Conservation (phyloP, 176 grass and related monocot genomes). For the Rhynchospora breviuscula region DNA sequence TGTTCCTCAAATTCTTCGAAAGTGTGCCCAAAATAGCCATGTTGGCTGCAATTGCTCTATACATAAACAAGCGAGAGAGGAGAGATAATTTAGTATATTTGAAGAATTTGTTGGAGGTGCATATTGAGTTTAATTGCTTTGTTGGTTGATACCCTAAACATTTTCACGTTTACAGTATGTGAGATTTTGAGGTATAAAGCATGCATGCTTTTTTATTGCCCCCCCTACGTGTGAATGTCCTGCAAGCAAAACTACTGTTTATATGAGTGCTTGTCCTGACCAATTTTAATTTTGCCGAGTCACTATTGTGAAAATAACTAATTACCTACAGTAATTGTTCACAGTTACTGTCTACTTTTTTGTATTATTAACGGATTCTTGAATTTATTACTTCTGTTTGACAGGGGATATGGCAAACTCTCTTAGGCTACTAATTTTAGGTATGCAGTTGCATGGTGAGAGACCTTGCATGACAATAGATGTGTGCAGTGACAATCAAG, state of each 20-base stretch:
- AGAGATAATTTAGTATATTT: background rate
- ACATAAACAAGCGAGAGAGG: background rate
- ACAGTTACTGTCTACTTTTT: background rate
- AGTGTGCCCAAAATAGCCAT: background rate
- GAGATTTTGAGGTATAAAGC: background rate
- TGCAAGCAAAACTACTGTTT: background rate
- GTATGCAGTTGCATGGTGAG: constrained; percentile 54
- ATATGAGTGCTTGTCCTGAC: background rate
- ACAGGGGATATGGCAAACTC: constrained; percentile 34
- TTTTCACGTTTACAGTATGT: background rate
- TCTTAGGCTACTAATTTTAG: constrained; percentile 59
- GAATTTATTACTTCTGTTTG: constrained; percentile 7
- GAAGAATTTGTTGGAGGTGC: background rate
- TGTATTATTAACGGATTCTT: background rate
- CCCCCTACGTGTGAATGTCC: background rate
- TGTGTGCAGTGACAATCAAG: constrained; percentile 73
- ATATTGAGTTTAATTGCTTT: background rate
- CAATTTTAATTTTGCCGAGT: background rate
- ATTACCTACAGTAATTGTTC: background rate
- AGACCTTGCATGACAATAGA: constrained; percentile 72
- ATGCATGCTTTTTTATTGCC: background rate
- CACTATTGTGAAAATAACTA: background rate
- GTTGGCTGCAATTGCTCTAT: background rate
- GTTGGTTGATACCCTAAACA: constrained; percentile 2
- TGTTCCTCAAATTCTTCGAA: background rate